Conservation (phyloP, 495 filamentous ascomycete species). For the Penicillium alfredii region DNA sequence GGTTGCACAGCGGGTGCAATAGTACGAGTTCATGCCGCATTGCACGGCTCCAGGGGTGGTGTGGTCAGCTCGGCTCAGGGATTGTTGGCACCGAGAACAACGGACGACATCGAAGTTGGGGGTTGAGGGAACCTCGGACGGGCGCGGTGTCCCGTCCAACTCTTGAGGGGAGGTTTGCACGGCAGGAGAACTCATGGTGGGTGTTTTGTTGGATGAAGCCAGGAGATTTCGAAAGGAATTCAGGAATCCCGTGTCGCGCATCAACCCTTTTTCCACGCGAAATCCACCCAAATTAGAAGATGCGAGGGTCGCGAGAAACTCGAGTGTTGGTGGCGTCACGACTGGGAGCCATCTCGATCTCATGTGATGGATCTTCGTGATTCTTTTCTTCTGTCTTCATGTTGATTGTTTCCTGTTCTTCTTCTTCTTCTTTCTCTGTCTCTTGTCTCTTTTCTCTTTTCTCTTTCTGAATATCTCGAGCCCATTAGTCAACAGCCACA, state of each 20-base stretch:
- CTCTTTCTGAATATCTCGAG: constrained; percentile 1
- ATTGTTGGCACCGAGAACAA: constrained; percentile 47
- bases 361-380: too few relatives aligned
- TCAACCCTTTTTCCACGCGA: too few relatives aligned
- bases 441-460: background rate
- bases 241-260: too few relatives aligned
- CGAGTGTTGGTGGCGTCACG: too few relatives aligned
- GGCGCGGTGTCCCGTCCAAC: constrained; percentile 8
- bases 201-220: too few relatives aligned
- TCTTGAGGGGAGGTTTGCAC: constrained; percentile 31
- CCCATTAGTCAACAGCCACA: too few relatives aligned
- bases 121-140: constrained; percentile 9
- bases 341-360: too few relatives aligned
- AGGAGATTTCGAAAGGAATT: too few relatives aligned
- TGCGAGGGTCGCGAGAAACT: too few relatives aligned
- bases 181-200: constrained; percentile 39
- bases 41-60: constrained; percentile 54
- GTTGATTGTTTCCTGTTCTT: too few relatives aligned
- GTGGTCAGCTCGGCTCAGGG: constrained; percentile 36
- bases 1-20: constrained; percentile 67
- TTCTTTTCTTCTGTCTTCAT: too few relatives aligned
- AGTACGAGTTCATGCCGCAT: constrained; percentile 74
- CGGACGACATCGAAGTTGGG: constrained; percentile 38
- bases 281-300: too few relatives aligned
- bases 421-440: constrained; percentile 1